A percentile compares a stretch with the other conserved stretches of the same genome.
Conservation (phyloP, 225 moss, liverwort and hornwort genomes). For the Anthoceros angustus region DNA sequence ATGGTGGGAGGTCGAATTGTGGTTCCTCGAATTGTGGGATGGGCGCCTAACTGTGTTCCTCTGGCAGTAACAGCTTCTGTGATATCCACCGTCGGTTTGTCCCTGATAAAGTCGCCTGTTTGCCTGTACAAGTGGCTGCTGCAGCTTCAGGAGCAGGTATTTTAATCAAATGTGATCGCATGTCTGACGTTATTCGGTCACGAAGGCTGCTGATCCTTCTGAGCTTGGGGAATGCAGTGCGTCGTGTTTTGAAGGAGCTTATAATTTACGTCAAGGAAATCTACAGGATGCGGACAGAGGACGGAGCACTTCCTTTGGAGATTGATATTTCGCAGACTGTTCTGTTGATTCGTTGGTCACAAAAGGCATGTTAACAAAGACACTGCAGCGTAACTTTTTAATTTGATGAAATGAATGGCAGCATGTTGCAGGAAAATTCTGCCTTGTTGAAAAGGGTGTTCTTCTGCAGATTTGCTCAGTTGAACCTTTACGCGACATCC, state of each 20-base stretch:
- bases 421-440: not conserved
- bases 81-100: conserved; percentile 15
- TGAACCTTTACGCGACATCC: conserved; percentile 57
- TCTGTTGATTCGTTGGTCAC: conserved; percentile 49
- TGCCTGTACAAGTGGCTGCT: conserved; percentile 23
- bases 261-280: conserved; percentile 22
- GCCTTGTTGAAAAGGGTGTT: not conserved
- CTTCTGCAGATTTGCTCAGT: conserved; percentile 61
- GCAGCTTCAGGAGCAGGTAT: conserved; percentile 25
- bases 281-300: conserved; percentile 14
- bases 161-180: not conserved
- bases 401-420: not conserved
- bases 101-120: conserved; percentile 12
- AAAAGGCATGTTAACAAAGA: conserved; percentile 23
- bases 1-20: not conserved
- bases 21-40: not conserved
- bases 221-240: conserved; percentile 16
- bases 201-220: not conserved
- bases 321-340: conserved; percentile 26
- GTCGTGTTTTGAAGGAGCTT: conserved; percentile 28
- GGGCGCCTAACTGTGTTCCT: not conserved
- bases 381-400: not conserved
- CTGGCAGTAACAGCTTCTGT: conserved; percentile 22
- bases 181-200: not conserved
- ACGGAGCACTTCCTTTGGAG: conserved; percentile 17